Evolutionary conservation across 2,329 filamentous ascomycete genomes (phyloP).

Genomic region (Penicillium sp.): DNA sequence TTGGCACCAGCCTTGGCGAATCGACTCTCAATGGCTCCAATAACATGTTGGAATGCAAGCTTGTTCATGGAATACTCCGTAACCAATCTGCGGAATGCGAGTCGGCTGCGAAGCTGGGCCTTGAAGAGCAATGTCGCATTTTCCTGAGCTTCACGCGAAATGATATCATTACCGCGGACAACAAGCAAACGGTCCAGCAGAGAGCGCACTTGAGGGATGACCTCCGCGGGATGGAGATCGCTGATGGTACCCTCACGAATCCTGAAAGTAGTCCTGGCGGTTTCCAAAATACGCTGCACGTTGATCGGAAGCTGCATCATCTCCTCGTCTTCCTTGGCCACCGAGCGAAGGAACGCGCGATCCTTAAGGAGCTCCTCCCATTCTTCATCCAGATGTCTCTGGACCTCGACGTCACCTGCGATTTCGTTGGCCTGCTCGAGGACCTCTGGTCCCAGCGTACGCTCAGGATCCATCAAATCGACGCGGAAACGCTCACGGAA

Average conservation of each 20-base stretch:
- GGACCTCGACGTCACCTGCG: constrained; percentile 74
- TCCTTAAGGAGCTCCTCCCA: constrained; percentile 68
- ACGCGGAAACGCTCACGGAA: constrained; percentile 77
- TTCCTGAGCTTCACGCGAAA: constrained; percentile 76
- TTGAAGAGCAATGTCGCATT: constrained; percentile 90
- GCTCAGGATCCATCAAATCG: constrained; percentile 68
- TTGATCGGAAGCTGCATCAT: constrained; percentile 89
- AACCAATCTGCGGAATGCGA: constrained; percentile 88
- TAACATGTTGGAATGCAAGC: constrained; percentile 80
- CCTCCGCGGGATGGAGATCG: constrained; percentile 78
- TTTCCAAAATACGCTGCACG: constrained; percentile 79
- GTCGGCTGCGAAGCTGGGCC: constrained; percentile 73
- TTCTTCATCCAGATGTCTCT: constrained; percentile 78
- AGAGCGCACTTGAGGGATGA: constrained; percentile 67
- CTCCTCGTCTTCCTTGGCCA: constrained; percentile 70
- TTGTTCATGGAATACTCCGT: constrained; percentile 78
- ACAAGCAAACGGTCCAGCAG: constrained; percentile 71
- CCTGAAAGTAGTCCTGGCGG: constrained; percentile 79
- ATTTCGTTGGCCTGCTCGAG: constrained; percentile 83
- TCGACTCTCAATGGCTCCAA: constrained; percentile 81
- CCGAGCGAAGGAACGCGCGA: constrained; percentile 62
- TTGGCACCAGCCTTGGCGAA: constrained; percentile 79
- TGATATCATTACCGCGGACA: constrained; percentile 71
- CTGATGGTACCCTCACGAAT: constrained; percentile 78
- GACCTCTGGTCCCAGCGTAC: constrained; percentile 58